phyloP scores from a whole-genome alignment of 805 yeast species.

The Lipomyces sp. region DNA sequence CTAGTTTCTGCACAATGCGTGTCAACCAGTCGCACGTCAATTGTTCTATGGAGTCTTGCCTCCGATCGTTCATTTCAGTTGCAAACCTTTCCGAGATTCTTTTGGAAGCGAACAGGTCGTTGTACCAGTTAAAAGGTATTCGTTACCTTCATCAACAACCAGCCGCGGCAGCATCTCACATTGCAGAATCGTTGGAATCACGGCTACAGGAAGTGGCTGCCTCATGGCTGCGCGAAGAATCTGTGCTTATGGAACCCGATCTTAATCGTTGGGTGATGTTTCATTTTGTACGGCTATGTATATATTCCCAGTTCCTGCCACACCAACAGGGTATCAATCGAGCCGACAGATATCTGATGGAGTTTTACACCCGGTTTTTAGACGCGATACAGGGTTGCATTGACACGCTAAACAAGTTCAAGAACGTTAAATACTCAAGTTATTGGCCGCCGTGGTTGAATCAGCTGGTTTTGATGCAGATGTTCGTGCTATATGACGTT shows the following conservation, averaged over 20 bases:
- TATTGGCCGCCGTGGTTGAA: constrained; percentile 27
- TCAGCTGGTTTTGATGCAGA: constrained; percentile 14
- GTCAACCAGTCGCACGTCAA: background rate
- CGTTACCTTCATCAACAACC: background rate
- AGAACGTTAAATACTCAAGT: constrained; percentile 10
- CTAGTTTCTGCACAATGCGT: background rate
- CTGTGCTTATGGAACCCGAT: constrained; percentile 16
- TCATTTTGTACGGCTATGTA: constrained; percentile 11
- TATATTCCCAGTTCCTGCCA: constrained; percentile 22
- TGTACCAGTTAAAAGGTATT: constrained; percentile 14
- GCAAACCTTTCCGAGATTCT: constrained; percentile 18
- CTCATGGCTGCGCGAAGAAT: background rate
- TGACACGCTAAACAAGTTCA: constrained; percentile 11
- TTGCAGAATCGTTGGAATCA: constrained; percentile 19
- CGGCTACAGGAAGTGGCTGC: constrained; percentile 12
- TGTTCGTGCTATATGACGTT: constrained; percentile 22
- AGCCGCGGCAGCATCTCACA: constrained; percentile 11
- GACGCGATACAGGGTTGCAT: constrained; percentile 11
- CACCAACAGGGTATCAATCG: constrained; percentile 5
- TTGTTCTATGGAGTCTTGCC: constrained; percentile 6
- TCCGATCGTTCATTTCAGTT: constrained; percentile 16
- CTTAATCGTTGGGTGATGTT: constrained; percentile 5
- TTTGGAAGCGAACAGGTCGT: constrained; percentile 18
- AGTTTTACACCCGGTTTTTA: constrained; percentile 14
- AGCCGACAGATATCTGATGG: constrained; percentile 1